Conservation (phyloP, 2,329 filamentous ascomycete genomes). For the Aspergillus sclerotialis region DNA sequence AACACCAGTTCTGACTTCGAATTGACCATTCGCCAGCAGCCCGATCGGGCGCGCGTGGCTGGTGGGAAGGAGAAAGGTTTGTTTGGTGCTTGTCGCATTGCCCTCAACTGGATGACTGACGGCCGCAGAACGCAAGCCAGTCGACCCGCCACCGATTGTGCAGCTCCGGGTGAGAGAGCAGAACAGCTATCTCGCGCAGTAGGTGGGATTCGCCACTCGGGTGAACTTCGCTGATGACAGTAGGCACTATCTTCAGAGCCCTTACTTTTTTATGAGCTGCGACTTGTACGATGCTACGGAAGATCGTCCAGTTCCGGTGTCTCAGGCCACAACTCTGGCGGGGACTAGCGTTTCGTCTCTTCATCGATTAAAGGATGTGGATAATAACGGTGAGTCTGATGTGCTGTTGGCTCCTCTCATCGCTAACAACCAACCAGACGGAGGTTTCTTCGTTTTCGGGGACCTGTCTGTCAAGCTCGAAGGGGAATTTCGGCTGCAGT, state of each 20-base stretch:
- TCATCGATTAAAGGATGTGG: constrained; percentile 70
- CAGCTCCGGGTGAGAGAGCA: constrained; percentile 54
- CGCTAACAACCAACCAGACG: constrained; percentile 44
- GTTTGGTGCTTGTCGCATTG: constrained; percentile 8
- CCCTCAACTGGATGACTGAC: background rate
- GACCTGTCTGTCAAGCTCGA: constrained; percentile 73
- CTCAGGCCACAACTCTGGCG: constrained; percentile 51
- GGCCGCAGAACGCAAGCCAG: constrained; percentile 66
- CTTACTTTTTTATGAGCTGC: constrained; percentile 57
- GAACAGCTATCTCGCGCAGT: constrained; percentile 52
- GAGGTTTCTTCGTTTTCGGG: constrained; percentile 85
- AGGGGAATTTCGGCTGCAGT: constrained; percentile 66
- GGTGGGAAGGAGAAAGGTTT: constrained; percentile 69
- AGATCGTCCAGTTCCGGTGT: constrained; percentile 35
- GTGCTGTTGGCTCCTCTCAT: background rate
- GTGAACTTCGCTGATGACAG: constrained; percentile 8
- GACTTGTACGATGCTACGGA: constrained; percentile 48
- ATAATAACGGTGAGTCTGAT: constrained; percentile 50
- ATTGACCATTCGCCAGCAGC: constrained; percentile 59
- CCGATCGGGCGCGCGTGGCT: constrained; percentile 59
- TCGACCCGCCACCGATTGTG: constrained; percentile 77
- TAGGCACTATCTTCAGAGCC: constrained; percentile 57
- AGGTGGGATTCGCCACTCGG: constrained; percentile 28
- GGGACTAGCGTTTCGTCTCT: constrained; percentile 75
- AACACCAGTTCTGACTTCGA: constrained; percentile 48